A percentile compares a stretch with the other conserved stretches of the same genome.
Conservation (phyloP, 2,329 filamentous ascomycete species). For the Monilinia vaccinii-corymbosi region DNA sequence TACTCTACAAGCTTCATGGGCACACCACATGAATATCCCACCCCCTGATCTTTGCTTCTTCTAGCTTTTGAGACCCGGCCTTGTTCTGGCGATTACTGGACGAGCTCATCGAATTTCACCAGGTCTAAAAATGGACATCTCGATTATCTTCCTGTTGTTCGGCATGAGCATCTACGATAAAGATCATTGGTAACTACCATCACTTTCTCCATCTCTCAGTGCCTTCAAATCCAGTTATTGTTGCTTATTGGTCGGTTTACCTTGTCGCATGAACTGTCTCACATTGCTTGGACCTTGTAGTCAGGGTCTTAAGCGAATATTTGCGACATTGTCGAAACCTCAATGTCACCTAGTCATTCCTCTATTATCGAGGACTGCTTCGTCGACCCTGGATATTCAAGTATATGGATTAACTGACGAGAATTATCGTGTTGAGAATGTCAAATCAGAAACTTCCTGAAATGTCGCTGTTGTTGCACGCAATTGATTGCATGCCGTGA, state of each 20-base stretch:
- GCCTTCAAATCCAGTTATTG: background rate
- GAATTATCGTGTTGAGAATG: background rate
- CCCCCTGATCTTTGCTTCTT: background rate
- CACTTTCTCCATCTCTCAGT: background rate
- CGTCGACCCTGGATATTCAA: conserved; percentile 2
- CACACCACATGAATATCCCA: background rate
- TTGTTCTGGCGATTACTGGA: background rate
- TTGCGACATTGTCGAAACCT: conserved; percentile 28
- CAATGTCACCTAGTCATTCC: conserved; percentile 18
- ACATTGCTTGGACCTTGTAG: conserved; percentile 9
- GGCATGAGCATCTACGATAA: conserved; percentile 2
- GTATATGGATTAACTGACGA: background rate
- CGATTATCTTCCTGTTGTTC: background rate
- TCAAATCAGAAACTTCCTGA: background rate
- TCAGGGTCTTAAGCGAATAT: conserved; percentile 21
- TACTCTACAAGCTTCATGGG: conserved; percentile 5
- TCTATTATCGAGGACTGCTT: conserved; percentile 11
- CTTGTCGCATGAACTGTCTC: conserved; percentile 17
- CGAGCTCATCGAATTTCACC: background rate
- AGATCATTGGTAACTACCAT: background rate
- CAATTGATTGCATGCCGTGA: conserved; percentile 2
- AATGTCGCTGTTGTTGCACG: background rate
- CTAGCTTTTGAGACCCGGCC: background rate
- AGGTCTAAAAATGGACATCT: background rate
- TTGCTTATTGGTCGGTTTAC: background rate